A percentile compares a stretch with the other conserved stretches of the same genome.
These are phyloP conservation scores for Aspergillus tubingensis DNA, from an alignment of 2,329 filamentous ascomycete species.

Conservation along the genomic window DNA sequence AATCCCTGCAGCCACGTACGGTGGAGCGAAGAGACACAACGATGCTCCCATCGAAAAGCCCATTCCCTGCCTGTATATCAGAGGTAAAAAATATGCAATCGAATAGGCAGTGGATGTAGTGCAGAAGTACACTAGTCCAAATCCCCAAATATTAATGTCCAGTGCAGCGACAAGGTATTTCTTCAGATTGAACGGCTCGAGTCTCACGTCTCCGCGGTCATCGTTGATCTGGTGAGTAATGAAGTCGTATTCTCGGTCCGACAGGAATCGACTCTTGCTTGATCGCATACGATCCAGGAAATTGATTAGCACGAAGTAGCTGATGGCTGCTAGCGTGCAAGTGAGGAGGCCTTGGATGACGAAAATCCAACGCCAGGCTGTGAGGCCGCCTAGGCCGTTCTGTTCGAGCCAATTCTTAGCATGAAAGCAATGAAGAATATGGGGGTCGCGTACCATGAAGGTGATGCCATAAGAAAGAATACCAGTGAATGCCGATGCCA, in stretches of 20 bases:
- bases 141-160: slow-evolving; percentile 64
- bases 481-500: slow-evolving; percentile 66
- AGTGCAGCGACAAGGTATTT: slow-evolving; percentile 51
- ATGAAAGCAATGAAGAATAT: background rate
- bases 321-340: slow-evolving; percentile 50
- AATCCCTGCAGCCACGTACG: slow-evolving; percentile 28
- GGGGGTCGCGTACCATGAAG: slow-evolving; percentile 34
- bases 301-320: slow-evolving; percentile 63
- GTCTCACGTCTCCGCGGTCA: slow-evolving; percentile 57
- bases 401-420: background rate
- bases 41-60: slow-evolving; percentile 29
- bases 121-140: slow-evolving; percentile 32
- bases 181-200: slow-evolving; percentile 51
- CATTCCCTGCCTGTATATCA: slow-evolving; percentile 26
- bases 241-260: slow-evolving; percentile 47
- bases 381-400: slow-evolving; percentile 44
- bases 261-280: slow-evolving; percentile 52
- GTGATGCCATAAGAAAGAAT: slow-evolving; percentile 69
- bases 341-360: slow-evolving; percentile 55
- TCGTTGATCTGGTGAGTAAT: slow-evolving; percentile 50
- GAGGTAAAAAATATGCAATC: slow-evolving; percentile 23
- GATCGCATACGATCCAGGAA: slow-evolving; percentile 60
- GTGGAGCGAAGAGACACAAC: slow-evolving; percentile 33
- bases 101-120: slow-evolving; percentile 21
- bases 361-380: slow-evolving; percentile 70